Base-by-base conservation (phyloP, 2,329 filamentous ascomycete species). In the Diplocarpon rosae region DNA sequence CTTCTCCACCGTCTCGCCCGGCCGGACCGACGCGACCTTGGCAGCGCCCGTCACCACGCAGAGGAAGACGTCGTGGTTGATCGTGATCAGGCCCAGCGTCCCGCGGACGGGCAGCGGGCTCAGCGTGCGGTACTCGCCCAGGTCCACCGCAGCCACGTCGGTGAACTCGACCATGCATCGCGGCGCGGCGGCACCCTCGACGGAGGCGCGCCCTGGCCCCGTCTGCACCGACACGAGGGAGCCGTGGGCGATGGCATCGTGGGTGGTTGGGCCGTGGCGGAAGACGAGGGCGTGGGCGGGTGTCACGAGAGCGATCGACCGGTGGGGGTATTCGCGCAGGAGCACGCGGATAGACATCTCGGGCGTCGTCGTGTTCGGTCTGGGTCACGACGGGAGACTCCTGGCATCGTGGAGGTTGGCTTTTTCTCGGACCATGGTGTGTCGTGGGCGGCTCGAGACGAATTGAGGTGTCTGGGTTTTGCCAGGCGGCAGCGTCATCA, bases 81-180 rank as follows among this genome's bases (percentile, higher is more conserved):
- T 75, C 0, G 87, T 83, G 55, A 95, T 90, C 50, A 96, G 69
- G 1, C 90, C 90, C 37, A 96, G 69, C 0, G 89, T 96, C 44
- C 90, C 90, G 60, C 87, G 81, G 29, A 89, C 83, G 13, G 80
- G 80, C 37, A 85, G 71, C 14, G 80, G 75, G 27, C 79, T 85
- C 47, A 95, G 68, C 11, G 80, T 73, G 35, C 85, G 78, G 65
- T 90, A 95, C 51, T 87, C 83, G 56, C 70, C 74, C 48, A 94
- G 69, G 51, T 92, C 75, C 45, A 79, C 69, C 37, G 75, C 70
- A 30, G 78, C 72, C 32, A 76, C 65, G 9, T 76, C 71, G 11
- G 79, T 70, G 62, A 95, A 95, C 63, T 95, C 87, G 53, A 95
- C 88, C 72, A 94, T 88, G 69, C 88, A 95, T 55, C 54, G 52